Percentiles rank a stretch among this genome's conserved stretches.
These are phyloP conservation scores for Nannochloropsis gaditana DNA, from an alignment of 108 stramenopile genomes.

Conservation along the genomic window DNA sequence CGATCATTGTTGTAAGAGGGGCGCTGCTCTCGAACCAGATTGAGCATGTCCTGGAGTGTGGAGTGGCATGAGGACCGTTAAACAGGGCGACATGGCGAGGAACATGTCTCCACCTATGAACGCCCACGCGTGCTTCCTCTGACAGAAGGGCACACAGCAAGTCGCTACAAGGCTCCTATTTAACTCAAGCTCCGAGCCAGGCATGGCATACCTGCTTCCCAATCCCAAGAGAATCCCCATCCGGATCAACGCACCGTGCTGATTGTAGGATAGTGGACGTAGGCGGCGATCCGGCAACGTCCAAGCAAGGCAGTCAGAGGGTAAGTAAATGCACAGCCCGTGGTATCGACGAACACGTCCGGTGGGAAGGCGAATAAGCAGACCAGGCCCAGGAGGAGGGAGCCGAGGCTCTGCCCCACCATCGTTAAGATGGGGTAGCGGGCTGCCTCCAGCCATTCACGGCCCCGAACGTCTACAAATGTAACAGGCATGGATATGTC, in stretches of 20 bases:
- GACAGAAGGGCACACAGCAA: too few relatives aligned
- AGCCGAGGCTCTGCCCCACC: slow-evolving; percentile 75
- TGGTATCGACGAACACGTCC: slow-evolving; percentile 87
- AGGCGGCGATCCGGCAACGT: slow-evolving; percentile 65
- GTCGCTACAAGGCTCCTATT: too few relatives aligned
- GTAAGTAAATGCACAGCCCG: slow-evolving; percentile 89
- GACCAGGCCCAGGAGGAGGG: slow-evolving; percentile 65
- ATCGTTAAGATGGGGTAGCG: slow-evolving; percentile 67
- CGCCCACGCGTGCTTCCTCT: too few relatives aligned
- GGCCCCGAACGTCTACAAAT: slow-evolving; percentile 62
- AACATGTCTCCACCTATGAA: too few relatives aligned
- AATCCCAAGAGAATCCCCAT: too few relatives aligned
- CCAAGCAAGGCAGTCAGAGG: slow-evolving; percentile 64
- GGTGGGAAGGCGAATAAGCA: slow-evolving; percentile 60
- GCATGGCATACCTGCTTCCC: too few relatives aligned
- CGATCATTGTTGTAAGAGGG: slow-evolving; percentile 72
- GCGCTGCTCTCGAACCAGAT: slow-evolving; percentile 68
- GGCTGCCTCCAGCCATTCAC: slow-evolving; percentile 46
- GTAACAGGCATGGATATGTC: slow-evolving; percentile 41
- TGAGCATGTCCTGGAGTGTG: slow-evolving; percentile 74
- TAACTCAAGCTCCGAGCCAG: too few relatives aligned
- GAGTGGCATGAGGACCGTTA: not conserved
- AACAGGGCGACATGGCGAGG: too few relatives aligned
- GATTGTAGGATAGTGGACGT: slow-evolving; percentile 98
- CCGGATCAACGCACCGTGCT: slow-evolving; percentile 55